Evolutionary conservation across 2,329 filamentous ascomycete species (phyloP).

Genomic region (Aspergillus bombycis): DNA sequence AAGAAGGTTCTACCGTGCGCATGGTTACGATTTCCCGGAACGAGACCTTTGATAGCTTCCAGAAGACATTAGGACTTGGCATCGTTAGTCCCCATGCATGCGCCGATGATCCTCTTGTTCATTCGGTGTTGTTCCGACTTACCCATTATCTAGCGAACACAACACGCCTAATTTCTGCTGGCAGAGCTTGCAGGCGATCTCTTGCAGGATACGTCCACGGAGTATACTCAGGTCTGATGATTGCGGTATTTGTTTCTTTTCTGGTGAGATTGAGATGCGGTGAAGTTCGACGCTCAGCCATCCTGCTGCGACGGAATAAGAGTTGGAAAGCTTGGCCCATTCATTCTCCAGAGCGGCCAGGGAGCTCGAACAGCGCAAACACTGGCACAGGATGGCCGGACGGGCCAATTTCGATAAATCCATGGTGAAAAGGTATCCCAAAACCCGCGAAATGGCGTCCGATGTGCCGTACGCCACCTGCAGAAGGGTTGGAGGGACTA

Average conservation of each 20-base stretch:
- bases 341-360: constrained; percentile 46
- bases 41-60: constrained; percentile 43
- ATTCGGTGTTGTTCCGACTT: constrained; percentile 20
- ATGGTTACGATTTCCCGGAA: constrained; percentile 45
- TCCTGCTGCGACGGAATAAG: constrained; percentile 39
- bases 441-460: constrained; percentile 10
- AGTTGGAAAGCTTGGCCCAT: constrained; percentile 43
- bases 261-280: constrained; percentile 39
- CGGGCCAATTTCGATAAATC: constrained; percentile 39
- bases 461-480: constrained; percentile 14
- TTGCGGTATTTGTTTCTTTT: constrained; percentile 41
- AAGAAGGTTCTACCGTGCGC: constrained; percentile 40
- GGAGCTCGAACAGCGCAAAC: constrained; percentile 43
- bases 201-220: constrained; percentile 40
- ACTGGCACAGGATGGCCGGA: constrained; percentile 44
- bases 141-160: constrained; percentile 41
- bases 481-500: constrained; percentile 8
- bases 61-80: constrained; percentile 41
- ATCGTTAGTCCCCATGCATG: constrained; percentile 7
- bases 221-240: constrained; percentile 39
- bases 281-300: constrained; percentile 44
- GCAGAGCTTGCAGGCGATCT: constrained; percentile 42
- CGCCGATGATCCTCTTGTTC: background rate
- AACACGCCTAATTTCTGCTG: constrained; percentile 43
- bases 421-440: constrained; percentile 26